Evolutionary conservation across 176 grass and related monocot genomes (phyloP), one percentile per base, ranked within the genome.

Genomic region (Ampelocalamus luodianensis): DNA sequence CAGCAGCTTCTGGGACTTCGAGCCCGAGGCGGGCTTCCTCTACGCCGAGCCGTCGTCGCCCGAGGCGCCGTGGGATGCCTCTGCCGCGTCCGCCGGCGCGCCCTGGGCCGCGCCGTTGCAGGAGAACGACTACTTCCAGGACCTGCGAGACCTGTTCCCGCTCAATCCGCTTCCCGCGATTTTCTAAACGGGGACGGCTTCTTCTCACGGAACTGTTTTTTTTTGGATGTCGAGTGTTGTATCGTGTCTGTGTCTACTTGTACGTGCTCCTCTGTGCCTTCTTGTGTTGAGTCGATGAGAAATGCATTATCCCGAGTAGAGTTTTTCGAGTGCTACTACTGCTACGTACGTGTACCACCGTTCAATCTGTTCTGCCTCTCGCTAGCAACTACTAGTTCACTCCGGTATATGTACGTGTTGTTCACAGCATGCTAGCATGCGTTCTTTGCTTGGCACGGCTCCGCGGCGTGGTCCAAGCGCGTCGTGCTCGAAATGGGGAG

Each of bases 131-230:
- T 95, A 91, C 80, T 99, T 99, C 90, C 80, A 89, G 79, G 96
- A 91, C 72, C 85, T 99, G 82, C 88, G 90, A 87, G 96, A 98
- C 89, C 90, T 98, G 65, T 98, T 99, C 68, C 96, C 96, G 46
- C 67, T 98, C 60, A 87, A 92, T 55, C 50, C 91, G 20, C 96
- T 91, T 84, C 96, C 96, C 63, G 91, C 93, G 68, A 87, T 91
- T 81, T 93, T 98, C 87, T 98, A 55, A 94, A 61, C 36, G 17
- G 76, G 26, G 55, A 45, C 37, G 42, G 38, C 26, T 8, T 1
- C n/a, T 76, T 45, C 42, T 20, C 32, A 72, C 82, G 51, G 65
- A 60, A 43, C 6, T 70, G 29, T 27, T 20, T 4, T 20, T 4
- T 67, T 63, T 50, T 51, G 51, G 42, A 61, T 42, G 60, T 69